Evolutionary conservation across 441 rosid species (phyloP), one percentile per base, ranked within the genome.

Genomic region (Sinapis alba): DNA sequence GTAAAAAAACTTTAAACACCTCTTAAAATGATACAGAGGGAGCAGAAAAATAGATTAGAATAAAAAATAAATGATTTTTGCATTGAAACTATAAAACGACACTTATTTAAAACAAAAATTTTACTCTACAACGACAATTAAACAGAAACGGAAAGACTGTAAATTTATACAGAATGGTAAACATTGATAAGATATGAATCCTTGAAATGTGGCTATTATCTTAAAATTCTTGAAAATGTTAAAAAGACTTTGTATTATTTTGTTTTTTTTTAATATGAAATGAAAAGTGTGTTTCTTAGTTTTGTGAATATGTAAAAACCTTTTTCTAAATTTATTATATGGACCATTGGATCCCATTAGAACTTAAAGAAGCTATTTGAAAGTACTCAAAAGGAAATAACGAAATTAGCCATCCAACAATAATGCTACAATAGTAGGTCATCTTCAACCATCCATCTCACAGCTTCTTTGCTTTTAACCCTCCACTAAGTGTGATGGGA

Each of bases 401-500:
- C 65, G 15, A 65, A 65, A 65, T 30, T 65, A 43, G 50, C 45
- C 71, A 1, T 58, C 19, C 63, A 51, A 28, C 51, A 20, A 26
- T 62, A 76, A 62, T 62, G 79, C 79, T 54, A 21, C 34, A 76
- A 41, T 7, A 56, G 10, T 18, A 59, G 58, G 50, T 50, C 26
- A 45, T 77, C 45, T 59, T 45, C 72, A 65, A 10, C 68, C 76
- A 77, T 71, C 57, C 63, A 70, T 69, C 24, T 53, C 27, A 7
- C 11, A 64, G 9, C 43, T 34, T 58, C 75, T 45, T 71, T 45
- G 67, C 56, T 30, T 71, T 64, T 65, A 21, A 16, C 10, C 38
- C 12, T 18, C 16, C 80, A 77, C 71, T 57, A 71, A 71, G 61
- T 71, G 61, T 71, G 73, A 71, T 71, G 68, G 56, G 76, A 77